phyloP scores from a whole-genome alignment of 1,139 yeast species.

The Saccharomycopsis phalli region DNA sequence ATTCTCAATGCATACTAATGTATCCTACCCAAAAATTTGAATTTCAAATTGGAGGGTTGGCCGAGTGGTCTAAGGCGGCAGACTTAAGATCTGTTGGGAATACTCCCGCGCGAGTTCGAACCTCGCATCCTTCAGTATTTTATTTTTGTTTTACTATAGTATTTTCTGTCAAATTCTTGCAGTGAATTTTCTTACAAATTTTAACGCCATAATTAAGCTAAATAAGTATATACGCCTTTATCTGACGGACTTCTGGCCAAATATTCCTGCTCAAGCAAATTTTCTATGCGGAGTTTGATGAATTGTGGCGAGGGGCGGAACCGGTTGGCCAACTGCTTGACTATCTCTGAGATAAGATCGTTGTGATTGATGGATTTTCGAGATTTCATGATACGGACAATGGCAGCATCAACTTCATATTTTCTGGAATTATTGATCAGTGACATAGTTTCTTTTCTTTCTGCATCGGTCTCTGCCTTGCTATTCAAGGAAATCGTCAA shows the following conservation, averaged over 20 bases:
- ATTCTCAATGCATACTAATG: too few relatives aligned
- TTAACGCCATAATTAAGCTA: slow-evolving; percentile 36
- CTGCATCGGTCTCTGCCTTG: slow-evolving; percentile 31
- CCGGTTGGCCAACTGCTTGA: slow-evolving; percentile 51
- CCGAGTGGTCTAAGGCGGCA: slow-evolving; percentile 20
- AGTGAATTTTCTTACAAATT: neutral
- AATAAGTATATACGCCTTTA: slow-evolving; percentile 57
- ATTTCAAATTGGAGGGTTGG: slow-evolving; percentile 18
- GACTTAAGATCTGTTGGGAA: slow-evolving; percentile 20
- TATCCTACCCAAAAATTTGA: neutral
- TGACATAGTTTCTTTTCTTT: slow-evolving; percentile 29
- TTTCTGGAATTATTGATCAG: slow-evolving; percentile 39
- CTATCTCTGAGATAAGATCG: slow-evolving; percentile 57
- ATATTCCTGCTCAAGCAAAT: slow-evolving; percentile 75
- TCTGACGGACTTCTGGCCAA: slow-evolving; percentile 62
- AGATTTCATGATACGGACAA: slow-evolving; percentile 81
- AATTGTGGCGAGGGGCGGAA: slow-evolving; percentile 62
- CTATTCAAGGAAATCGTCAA: slow-evolving; percentile 49
- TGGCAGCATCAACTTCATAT: slow-evolving; percentile 75
- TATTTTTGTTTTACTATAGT: too few relatives aligned
- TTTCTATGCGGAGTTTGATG: slow-evolving; percentile 75
- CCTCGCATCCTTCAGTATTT: slow-evolving; percentile 19
- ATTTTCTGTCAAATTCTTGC: too few relatives aligned
- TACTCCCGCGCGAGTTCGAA: slow-evolving; percentile 20
- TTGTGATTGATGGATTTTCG: slow-evolving; percentile 54